Percentiles rank a stretch among this genome's conserved stretches.
Conservation (phyloP, 345 rosid species). For the Eutrema heterophyllum region DNA sequence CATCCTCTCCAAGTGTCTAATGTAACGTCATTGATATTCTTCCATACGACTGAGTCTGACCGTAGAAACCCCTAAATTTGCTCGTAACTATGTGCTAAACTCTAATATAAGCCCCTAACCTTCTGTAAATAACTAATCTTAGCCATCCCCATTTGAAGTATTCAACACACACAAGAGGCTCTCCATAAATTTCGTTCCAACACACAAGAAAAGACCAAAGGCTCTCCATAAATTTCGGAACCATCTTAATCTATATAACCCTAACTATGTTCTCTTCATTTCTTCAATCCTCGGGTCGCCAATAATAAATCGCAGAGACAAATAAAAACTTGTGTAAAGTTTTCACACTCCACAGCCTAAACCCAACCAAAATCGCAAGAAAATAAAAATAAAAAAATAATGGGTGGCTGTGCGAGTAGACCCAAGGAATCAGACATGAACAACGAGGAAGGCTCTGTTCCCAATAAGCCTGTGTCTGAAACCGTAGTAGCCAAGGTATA, state of each 20-base stretch:
- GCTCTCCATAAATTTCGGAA: conserved; percentile 12
- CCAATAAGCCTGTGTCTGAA: conserved; percentile 24
- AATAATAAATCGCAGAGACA: conserved; percentile 18
- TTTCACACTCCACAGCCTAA: conserved; percentile 30
- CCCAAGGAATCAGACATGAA: conserved; percentile 41
- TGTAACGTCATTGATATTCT: background rate
- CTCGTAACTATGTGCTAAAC: background rate
- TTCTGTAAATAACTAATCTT: too few relatives aligned
- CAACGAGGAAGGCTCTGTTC: conserved; percentile 28
- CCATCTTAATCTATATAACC: conserved; percentile 20
- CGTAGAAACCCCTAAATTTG: background rate
- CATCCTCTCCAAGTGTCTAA: too few relatives aligned
- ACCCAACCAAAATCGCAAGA: conserved; percentile 22
- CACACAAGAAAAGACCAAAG: background rate
- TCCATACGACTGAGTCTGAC: background rate
- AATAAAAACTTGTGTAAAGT: background rate
- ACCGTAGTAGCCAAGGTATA: conserved; percentile 22
- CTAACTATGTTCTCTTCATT: background rate
- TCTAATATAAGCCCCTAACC: background rate
- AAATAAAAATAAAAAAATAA: conserved; percentile 6
- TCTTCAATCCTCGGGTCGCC: conserved; percentile 24
- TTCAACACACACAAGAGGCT: too few relatives aligned
- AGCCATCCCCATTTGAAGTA: too few relatives aligned
- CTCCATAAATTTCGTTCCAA: background rate
- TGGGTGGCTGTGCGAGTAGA: conserved; percentile 60